These are phyloP conservation scores for Cokeromyces recurvatus DNA, from an alignment of 371 early-diverging fungal genomes.

Conservation along the genomic window DNA sequence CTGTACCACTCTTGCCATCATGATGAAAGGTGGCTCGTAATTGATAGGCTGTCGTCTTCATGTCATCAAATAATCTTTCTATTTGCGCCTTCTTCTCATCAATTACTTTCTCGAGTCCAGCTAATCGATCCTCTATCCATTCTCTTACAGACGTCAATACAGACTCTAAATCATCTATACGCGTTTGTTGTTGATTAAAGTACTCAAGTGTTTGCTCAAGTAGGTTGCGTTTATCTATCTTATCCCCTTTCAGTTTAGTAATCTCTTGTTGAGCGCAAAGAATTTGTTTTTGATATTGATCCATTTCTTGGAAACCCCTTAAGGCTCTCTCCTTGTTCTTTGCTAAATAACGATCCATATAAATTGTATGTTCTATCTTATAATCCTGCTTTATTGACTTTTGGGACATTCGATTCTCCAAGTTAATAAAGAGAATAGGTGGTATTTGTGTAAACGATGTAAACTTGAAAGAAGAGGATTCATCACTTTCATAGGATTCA, in stretches of 20 bases:
- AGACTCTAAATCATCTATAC: not conserved
- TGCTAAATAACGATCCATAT: constrained; percentile 37
- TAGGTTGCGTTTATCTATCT: too few species aligned
- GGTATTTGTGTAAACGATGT: constrained; percentile 35
- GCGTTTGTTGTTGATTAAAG: not conserved
- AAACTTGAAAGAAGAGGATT: constrained; percentile 8
- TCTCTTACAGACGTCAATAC: not conserved
- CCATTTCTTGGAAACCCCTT: constrained; percentile 18
- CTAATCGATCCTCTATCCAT: not conserved
- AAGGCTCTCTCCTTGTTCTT: constrained; percentile 25
- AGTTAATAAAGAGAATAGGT: constrained; percentile 28
- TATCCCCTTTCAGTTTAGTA: too few species aligned
- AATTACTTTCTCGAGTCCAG: not conserved
- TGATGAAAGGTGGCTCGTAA: constrained; percentile 34
- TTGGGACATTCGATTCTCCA: constrained; percentile 19
- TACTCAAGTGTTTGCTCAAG: not conserved
- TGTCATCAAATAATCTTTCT: constrained; percentile 1
- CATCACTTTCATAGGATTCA: constrained; percentile 11
- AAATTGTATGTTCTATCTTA: constrained; percentile 26
- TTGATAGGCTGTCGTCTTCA: constrained; percentile 26
- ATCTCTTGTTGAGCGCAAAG: not conserved
- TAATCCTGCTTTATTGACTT: constrained; percentile 7
- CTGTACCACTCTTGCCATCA: constrained; percentile 37
- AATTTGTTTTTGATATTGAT: constrained; percentile 21
- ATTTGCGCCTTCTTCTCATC: constrained; percentile 1